Base-by-base conservation (phyloP, 202 grass and related monocot genomes). In the Carex sylvatica region DNA sequence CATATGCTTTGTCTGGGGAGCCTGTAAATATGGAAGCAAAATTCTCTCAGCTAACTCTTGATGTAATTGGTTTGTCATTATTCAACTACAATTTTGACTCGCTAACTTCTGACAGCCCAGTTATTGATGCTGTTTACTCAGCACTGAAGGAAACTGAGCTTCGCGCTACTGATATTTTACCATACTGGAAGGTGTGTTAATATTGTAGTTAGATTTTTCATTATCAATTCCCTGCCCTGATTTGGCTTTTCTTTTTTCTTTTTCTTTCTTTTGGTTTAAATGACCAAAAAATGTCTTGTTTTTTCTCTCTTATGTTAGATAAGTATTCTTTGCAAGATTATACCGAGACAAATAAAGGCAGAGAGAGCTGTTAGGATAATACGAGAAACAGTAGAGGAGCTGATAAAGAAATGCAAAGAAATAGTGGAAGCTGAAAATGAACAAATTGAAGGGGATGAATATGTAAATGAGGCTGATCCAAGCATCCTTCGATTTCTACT, bases 81-180 rank as follows among this genome's bases (percentile, higher is more conserved):
- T 98, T 98, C 92, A 98, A 98, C 87, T 94, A 94, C 87, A 94
- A 98, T 85, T 98, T 98, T 83, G 95, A 98, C 74, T 94, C 95
- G 18, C 89, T 98, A 28, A 87, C 95, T 24, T 88, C 92, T 24
- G 95, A 98, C 75, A 94, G 92, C 80, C 92, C 95, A 61, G 92
- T 98, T 86, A 98, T 98, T 46, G 90, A 94, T 82, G 90, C 92
- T 82, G 95, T 94, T 85, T 98, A 98, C 83, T 93, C 92, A 63
- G 92, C 95, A 87, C 82, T 98, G 20, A 98, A 94, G 85, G 95
- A 98, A 83, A 88, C 95, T 56, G 95, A 98, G 71, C 87, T 88
- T 90, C 92, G 95, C 20, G 89, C 95, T 26, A 98, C 95, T 74
- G 95, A 98, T 87, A 90, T 98, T 84, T 86, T 98, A 31, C 92